These are phyloP conservation scores for Agaricales sp. DNA, from an alignment of 1,284 basidiomycete genomes.

Conservation along the genomic window DNA sequence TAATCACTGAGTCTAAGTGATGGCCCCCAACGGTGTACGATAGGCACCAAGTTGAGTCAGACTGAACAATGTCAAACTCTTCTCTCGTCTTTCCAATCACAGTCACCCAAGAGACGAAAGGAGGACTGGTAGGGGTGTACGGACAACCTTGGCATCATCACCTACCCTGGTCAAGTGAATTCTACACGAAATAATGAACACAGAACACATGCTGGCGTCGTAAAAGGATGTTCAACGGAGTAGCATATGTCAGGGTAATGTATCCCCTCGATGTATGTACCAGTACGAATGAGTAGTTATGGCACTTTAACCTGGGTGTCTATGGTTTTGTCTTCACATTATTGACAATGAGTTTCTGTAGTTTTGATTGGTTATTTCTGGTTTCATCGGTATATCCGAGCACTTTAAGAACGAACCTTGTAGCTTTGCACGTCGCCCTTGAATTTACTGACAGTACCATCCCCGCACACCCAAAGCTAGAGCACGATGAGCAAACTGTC, in stretches of 20 bases:
- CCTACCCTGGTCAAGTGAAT: no score
- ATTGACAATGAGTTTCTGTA: slow-evolving; percentile 15
- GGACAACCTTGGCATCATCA: no score
- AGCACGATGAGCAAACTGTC: slow-evolving; percentile 2
- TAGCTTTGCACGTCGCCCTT: slow-evolving; percentile 86
- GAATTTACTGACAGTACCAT: slow-evolving; percentile 79
- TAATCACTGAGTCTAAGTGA: no score
- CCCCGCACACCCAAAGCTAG: slow-evolving; percentile 86
- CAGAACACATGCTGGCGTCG: not conserved
- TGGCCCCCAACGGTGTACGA: no score
- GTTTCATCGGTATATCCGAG: not conserved
- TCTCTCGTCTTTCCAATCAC: no score
- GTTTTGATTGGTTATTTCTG: slow-evolving; percentile 1
- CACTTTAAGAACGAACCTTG: slow-evolving; percentile 46
- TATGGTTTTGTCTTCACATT: slow-evolving; percentile 16
- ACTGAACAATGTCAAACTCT: no score
- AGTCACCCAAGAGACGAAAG: no score
- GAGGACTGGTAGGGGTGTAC: no score
- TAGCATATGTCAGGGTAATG: not conserved
- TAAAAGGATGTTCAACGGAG: not conserved
- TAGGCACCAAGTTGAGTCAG: no score
- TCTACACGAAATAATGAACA: not conserved
- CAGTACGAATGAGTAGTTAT: not conserved
- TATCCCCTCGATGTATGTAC: not conserved
- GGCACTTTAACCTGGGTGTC: not conserved